Evolutionary conservation across 257 asterid genomes (phyloP).

Genomic region (Ligustrum vulgare): DNA sequence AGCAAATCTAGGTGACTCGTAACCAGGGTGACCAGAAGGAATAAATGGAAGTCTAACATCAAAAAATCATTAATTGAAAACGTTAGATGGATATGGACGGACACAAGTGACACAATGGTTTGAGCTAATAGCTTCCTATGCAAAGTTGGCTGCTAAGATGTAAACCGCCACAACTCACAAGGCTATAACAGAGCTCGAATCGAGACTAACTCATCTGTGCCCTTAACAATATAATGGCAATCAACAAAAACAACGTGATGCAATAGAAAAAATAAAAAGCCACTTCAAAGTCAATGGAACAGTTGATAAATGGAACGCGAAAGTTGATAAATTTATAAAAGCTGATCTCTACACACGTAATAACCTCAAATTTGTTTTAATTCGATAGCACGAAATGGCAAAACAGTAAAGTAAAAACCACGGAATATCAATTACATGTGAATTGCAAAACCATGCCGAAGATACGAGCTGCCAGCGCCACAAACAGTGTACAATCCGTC

Average conservation of each 20-base stretch:
- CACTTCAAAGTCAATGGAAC: not conserved
- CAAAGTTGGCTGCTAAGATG: not conserved
- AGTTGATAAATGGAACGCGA: not conserved
- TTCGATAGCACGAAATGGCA: not conserved
- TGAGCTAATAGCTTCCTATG: not conserved
- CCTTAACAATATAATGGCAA: not conserved
- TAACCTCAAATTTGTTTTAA: not conserved
- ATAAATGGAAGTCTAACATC: not conserved
- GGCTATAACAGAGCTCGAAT: not conserved
- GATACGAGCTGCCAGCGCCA: slow-evolving; percentile 97
- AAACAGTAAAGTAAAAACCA: not conserved
- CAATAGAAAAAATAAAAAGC: not conserved
- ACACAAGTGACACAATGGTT: not conserved
- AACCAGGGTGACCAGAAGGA: not conserved
- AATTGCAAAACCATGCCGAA: slow-evolving; percentile 93
- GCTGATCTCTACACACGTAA: not conserved
- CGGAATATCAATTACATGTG: slow-evolving; percentile 61
- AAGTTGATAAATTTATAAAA: not conserved
- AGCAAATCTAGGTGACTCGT: not conserved
- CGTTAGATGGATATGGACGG: not conserved
- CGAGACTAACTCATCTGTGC: not conserved
- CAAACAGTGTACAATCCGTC: slow-evolving; percentile 88
- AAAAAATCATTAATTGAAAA: not conserved
- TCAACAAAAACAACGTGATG: not conserved
- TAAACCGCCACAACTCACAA: not conserved